Evolutionary conservation across 129 eudicot species (phyloP), one percentile per base, ranked within the genome.

Genomic region (Flaveria sonorensis): DNA sequence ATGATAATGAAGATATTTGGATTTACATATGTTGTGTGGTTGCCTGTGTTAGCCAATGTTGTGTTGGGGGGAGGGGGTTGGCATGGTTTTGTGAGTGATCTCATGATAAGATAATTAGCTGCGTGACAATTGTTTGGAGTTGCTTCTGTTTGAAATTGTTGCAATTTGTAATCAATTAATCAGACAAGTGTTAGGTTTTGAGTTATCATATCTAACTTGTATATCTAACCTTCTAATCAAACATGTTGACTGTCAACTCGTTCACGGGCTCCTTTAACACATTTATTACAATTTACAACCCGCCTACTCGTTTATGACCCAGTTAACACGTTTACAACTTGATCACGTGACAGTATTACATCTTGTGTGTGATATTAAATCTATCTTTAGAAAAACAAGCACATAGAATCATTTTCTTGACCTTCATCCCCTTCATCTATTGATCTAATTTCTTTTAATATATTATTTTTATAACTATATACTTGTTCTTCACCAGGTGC

Each of bases 401-500:
- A 69, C 59, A 11, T 70, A 45, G 45, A 70, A 15, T 51, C 63
- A 26, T 26, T 10, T 24, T 50, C 45, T 48, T 71, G 46, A 71
- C 26, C 46, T 50, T 28, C 39, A 10, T 48, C 15, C 9, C 28
- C 40, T 69, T 36, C 51, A n/a, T 45, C 18, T 3, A 45, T 1
- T 39, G 16, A 30, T 63, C 47, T 16, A 13, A 3, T 39, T 16
- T 39, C 1, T 15, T n/a, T 7, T 12, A 28, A 14, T 6, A 28
- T 26, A 4, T 26, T 26, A 14, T 61, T 65, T 50, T 24, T 14
- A 10, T 6, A 24, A 24, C 56, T 26, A 14, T 48, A 24, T 24
- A 14, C 10, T 51, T 9, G 32, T 11, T 42, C 64, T 71, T 11
- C 21, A 1, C 20, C 81, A 93, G 98, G 97, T 78, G 85, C 92